These are phyloP conservation scores for Stagonosporopsis chrysanthemi DNA, from an alignment of 2,329 filamentous ascomycete genomes.

Conservation along the genomic window DNA sequence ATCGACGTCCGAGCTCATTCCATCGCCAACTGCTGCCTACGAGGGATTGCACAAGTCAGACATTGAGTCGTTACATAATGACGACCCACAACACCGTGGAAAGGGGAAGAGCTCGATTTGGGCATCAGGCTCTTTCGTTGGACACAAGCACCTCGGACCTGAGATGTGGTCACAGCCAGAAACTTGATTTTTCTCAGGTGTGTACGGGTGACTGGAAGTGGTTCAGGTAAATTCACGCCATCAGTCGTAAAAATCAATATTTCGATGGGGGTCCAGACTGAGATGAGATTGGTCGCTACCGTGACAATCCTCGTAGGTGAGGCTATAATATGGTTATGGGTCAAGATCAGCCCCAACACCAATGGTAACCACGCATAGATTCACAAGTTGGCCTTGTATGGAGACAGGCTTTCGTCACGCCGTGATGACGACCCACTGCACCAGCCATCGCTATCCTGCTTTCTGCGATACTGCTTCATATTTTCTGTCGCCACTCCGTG, in stretches of 20 bases:
- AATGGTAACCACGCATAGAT: neutral
- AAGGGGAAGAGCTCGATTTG: neutral
- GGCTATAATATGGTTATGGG: neutral
- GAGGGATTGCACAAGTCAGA: slow-evolving; percentile 6
- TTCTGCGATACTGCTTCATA: neutral
- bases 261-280: neutral
- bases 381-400: neutral
- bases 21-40: slow-evolving; percentile 13
- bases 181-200: neutral
- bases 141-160: neutral
- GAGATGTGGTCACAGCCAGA: neutral
- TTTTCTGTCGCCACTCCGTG: neutral
- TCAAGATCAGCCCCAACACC: neutral
- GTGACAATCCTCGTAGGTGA: neutral
- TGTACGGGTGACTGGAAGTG: neutral
- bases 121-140: neutral
- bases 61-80: neutral
- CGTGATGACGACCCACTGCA: slow-evolving; percentile 8
- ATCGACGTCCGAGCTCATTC: neutral
- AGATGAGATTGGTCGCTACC: neutral
- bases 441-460: neutral
- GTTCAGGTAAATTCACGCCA: no score
- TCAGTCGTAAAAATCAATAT: no score
- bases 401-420: neutral
- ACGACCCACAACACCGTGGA: neutral